Evolutionary conservation across 306 rosid genomes (phyloP).

Genomic region (Prunus persica): Prunus_persica_NCBIv2 NC_034015.1:21640501-21641000

Average conservation of each 20-base stretch:
- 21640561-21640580: constrained; percentile 85
- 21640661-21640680: constrained; percentile 82
- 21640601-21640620: constrained; percentile 83
- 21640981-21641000: no score
- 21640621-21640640: constrained; percentile 77
- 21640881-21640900: not conserved
- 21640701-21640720: constrained; percentile 78
- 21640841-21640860: not conserved
- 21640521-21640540: constrained; percentile 51
- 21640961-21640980: no score
- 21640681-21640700: constrained; percentile 88
- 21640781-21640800: constrained; percentile 74
- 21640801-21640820: constrained; percentile 49
- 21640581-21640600: constrained; percentile 74
- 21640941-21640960: no score
- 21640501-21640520: constrained; percentile 66
- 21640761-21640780: constrained; percentile 95
- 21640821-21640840: constrained; percentile 37
- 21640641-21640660: constrained; percentile 87
- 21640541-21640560: constrained; percentile 84
- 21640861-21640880: not conserved
- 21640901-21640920: not conserved
- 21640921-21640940: no score
- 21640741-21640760: constrained; percentile 71
- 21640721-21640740: constrained; percentile 68